Evolutionary conservation across 2,329 filamentous ascomycete genomes (phyloP).

Genomic region (Microascus cirrosus): DNA sequence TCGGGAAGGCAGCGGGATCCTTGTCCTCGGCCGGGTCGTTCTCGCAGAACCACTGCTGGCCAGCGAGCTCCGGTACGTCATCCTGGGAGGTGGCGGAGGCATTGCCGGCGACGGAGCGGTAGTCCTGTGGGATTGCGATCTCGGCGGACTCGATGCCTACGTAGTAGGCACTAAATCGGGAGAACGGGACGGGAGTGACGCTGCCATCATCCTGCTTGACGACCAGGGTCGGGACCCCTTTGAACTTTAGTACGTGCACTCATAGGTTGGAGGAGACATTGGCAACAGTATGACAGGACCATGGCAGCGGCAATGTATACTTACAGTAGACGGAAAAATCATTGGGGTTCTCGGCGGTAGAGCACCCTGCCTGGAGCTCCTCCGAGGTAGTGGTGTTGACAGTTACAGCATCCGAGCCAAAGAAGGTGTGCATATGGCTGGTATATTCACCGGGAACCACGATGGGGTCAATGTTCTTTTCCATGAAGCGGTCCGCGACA

Average conservation of each 20-base stretch:
- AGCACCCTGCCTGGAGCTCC: constrained; percentile 28
- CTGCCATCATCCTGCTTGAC: constrained; percentile 18
- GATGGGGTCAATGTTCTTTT: constrained; percentile 22
- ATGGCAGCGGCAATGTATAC: neutral
- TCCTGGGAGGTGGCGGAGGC: constrained; percentile 17
- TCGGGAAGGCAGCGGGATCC: constrained; percentile 16
- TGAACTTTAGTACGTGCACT: neutral
- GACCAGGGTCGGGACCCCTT: constrained; percentile 27
- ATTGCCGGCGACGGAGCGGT: constrained; percentile 27
- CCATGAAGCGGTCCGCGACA: constrained; percentile 15
- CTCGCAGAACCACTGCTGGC: constrained; percentile 19
- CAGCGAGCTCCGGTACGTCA: constrained; percentile 9
- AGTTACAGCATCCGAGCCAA: constrained; percentile 21
- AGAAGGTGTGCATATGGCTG: constrained; percentile 23
- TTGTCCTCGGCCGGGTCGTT: constrained; percentile 10
- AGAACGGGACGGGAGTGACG: constrained; percentile 23
- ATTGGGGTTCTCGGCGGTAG: constrained; percentile 31
- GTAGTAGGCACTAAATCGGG: constrained; percentile 27
- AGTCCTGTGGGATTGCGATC: constrained; percentile 29
- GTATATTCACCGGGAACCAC: constrained; percentile 19
- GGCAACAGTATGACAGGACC: neutral
- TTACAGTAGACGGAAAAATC: constrained; percentile 32
- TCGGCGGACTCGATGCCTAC: constrained; percentile 26
- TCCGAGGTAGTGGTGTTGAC: constrained; percentile 16
- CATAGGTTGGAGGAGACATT: too few relatives aligned